These are phyloP conservation scores for Yamadazyma kitorensis DNA, from an alignment of 805 yeast species.

Conservation along the genomic window DNA sequence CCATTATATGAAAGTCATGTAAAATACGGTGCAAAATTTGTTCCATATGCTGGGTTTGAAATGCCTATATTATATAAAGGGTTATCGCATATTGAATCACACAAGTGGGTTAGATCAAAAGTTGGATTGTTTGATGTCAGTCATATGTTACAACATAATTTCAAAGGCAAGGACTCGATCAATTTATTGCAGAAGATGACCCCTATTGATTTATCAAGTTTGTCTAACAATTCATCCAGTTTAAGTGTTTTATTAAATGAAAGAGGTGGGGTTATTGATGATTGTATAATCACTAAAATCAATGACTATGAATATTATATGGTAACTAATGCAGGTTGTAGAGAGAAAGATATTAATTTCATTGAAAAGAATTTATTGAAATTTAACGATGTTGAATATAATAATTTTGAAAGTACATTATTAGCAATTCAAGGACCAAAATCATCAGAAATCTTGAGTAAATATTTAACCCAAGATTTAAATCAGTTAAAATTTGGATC, in stretches of 20 bases:
- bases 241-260: slow-evolving; percentile 73
- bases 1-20: slow-evolving; percentile 82
- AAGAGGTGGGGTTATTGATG: slow-evolving; percentile 83
- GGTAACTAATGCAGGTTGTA: slow-evolving; percentile 95
- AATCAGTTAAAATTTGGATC: slow-evolving; percentile 67
- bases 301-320: slow-evolving; percentile 73
- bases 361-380: slow-evolving; percentile 49
- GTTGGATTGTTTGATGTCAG: slow-evolving; percentile 96
- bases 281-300: slow-evolving; percentile 88
- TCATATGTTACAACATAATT: slow-evolving; percentile 91
- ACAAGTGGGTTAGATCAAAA: slow-evolving; percentile 84
- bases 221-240: slow-evolving; percentile 61
- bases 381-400: slow-evolving; percentile 37
- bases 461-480: slow-evolving; percentile 59
- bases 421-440: slow-evolving; percentile 93
- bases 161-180: slow-evolving; percentile 67
- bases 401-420: slow-evolving; percentile 65
- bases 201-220: slow-evolving; percentile 74
- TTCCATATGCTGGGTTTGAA: slow-evolving; percentile 92
- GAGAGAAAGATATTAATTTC: slow-evolving; percentile 73
- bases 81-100: slow-evolving; percentile 90
- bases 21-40: slow-evolving; percentile 82
- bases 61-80: slow-evolving; percentile 90
- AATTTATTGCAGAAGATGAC: slow-evolving; percentile 73
- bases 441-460: slow-evolving; percentile 65